These are phyloP conservation scores for Volvox africanus DNA, from an alignment of 139 green algal genomes.

Conservation along the genomic window DNA sequence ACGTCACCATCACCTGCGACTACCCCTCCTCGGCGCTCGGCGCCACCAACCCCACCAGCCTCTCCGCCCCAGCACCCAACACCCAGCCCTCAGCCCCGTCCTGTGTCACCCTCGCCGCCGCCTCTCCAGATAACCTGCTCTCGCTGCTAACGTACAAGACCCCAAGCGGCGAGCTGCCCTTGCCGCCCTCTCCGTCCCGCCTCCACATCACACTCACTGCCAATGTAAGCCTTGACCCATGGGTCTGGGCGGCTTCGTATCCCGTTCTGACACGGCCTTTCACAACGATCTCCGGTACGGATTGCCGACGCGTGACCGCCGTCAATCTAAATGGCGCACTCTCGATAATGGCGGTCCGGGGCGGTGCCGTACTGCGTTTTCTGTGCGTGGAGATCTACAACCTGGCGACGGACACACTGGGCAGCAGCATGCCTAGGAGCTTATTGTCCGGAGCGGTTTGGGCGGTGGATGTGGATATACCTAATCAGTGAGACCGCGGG, in stretches of 20 bases:
- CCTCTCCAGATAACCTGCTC: neutral
- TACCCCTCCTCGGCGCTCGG: neutral
- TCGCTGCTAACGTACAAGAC: neutral
- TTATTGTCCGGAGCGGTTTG: neutral
- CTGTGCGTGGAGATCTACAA: slow-evolving; percentile 36
- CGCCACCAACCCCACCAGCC: neutral
- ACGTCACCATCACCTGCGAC: slow-evolving; percentile 22
- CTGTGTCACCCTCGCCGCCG: neutral
- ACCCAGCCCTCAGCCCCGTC: neutral
- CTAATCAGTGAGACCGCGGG: neutral
- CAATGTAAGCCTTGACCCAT: slow-evolving; percentile 4
- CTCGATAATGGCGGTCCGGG: neutral
- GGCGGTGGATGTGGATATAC: slow-evolving; percentile 13
- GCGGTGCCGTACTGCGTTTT: slow-evolving; percentile 2
- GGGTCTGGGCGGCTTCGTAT: neutral
- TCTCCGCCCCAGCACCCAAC: neutral
- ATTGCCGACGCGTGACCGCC: neutral
- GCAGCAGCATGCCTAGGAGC: slow-evolving; percentile 2
- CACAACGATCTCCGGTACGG: neutral
- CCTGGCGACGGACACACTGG: slow-evolving; percentile 18
- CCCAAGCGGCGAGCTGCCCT: no score
- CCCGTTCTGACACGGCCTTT: neutral
- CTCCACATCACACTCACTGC: neutral
- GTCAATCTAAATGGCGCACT: neutral
- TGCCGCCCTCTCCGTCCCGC: neutral